These are phyloP conservation scores for Glomus cerebriforme DNA, from an alignment of 192 early-diverging fungal species.

Conservation along the genomic window DNA sequence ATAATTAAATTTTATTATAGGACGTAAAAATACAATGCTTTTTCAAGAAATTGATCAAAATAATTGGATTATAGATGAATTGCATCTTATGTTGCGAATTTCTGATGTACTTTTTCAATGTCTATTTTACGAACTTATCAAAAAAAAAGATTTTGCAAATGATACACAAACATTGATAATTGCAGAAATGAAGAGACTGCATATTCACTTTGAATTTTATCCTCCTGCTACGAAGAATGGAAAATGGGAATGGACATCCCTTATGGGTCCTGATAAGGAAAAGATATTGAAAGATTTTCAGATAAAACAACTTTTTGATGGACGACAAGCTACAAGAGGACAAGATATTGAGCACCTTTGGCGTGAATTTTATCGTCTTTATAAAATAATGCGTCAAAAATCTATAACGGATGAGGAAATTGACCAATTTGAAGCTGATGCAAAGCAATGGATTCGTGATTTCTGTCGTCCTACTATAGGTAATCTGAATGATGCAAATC, in stretches of 20 bases:
- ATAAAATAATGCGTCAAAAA: background rate
- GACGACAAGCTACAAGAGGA: background rate
- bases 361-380: background rate
- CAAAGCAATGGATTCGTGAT: background rate
- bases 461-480: background rate
- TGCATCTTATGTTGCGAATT: constrained; percentile 9
- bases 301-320: background rate
- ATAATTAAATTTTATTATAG: constrained; percentile 17
- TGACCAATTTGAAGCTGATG: background rate
- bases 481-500: background rate
- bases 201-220: constrained; percentile 6
- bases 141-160: background rate
- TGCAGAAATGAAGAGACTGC: background rate
- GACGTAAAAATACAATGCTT: background rate
- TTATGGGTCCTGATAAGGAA: background rate
- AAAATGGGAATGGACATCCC: no score
- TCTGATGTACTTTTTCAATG: constrained; percentile 9
- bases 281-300: constrained; percentile 11
- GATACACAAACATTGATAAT: background rate
- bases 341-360: background rate
- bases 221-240: background rate
- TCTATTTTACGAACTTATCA: background rate
- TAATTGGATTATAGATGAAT: background rate
- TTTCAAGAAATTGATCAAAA: background rate
- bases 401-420: background rate